These are phyloP conservation scores for Oxytropis ochrocephala DNA, from an alignment of 306 rosid species.

Conservation along the genomic window DNA sequence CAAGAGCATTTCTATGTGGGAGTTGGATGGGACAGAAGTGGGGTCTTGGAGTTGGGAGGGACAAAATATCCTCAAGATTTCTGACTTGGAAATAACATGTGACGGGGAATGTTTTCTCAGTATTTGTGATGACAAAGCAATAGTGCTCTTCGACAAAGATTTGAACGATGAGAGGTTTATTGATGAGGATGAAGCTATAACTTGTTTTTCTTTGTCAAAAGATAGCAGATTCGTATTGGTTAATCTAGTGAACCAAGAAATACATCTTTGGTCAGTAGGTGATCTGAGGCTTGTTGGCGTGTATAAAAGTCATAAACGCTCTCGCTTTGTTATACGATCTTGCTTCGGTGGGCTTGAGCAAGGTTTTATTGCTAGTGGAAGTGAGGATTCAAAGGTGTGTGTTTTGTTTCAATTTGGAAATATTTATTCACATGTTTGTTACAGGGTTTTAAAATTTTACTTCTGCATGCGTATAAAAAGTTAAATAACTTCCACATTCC, in stretches of 20 bases:
- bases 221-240: constrained; percentile 69
- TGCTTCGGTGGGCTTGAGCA: constrained; percentile 85
- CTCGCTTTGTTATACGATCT: constrained; percentile 71
- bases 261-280: constrained; percentile 81
- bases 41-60: constrained; percentile 86
- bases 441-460: too few relatives aligned
- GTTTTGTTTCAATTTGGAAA: not conserved
- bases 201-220: constrained; percentile 73
- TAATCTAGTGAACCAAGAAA: constrained; percentile 80
- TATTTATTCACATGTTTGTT: too few relatives aligned
- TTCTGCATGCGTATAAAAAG: too few relatives aligned
- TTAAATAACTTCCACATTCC: too few relatives aligned
- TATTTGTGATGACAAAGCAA: constrained; percentile 46
- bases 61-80: constrained; percentile 64
- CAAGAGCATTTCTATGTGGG: constrained; percentile 89
- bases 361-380: constrained; percentile 87
- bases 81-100: constrained; percentile 70
- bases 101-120: constrained; percentile 67
- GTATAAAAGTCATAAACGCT: constrained; percentile 67
- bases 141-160: constrained; percentile 63
- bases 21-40: constrained; percentile 76
- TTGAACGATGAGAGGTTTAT: constrained; percentile 55
- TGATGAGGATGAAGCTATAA: constrained; percentile 62
- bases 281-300: constrained; percentile 49
- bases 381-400: constrained; percentile 94